Conservation (phyloP, 768 basidiomycete species). For the Termitomyces bulborhizus region DNA sequence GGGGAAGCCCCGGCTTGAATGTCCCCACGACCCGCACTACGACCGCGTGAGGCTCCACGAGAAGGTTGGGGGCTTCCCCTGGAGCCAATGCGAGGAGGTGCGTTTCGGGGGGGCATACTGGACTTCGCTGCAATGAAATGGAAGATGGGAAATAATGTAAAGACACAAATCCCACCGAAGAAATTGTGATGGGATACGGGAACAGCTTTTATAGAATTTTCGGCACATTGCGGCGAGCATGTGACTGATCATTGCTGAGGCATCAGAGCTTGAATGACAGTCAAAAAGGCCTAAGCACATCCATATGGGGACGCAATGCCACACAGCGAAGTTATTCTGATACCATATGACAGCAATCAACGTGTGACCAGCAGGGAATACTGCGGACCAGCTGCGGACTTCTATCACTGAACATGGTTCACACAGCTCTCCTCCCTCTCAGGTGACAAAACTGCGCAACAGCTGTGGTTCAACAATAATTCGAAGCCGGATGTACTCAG, state of each 20-base stretch:
- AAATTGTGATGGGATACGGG: neutral
- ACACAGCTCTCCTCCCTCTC: neutral
- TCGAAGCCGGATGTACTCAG: neutral
- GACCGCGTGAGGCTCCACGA: constrained; percentile 16
- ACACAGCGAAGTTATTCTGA: neutral
- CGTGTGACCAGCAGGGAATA: neutral
- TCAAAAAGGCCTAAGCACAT: neutral
- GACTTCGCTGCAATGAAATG: neutral
- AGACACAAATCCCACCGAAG: neutral
- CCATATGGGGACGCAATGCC: neutral
- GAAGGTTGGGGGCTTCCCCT: constrained; percentile 15
- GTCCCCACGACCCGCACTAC: constrained; percentile 24
- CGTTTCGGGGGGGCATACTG: neutral
- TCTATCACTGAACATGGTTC: neutral
- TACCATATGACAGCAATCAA: neutral
- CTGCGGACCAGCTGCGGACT: neutral
- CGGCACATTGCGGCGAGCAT: neutral
- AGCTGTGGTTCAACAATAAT: neutral
- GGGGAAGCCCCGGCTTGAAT: constrained; percentile 8
- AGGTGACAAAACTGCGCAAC: neutral
- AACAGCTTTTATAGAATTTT: neutral
- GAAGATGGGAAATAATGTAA: neutral
- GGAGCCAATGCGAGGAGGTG: neutral
- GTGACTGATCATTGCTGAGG: neutral
- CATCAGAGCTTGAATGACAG: neutral